Base-by-base conservation (phyloP, 352 stramenopile species). In the Porosira glacialis region DNA sequence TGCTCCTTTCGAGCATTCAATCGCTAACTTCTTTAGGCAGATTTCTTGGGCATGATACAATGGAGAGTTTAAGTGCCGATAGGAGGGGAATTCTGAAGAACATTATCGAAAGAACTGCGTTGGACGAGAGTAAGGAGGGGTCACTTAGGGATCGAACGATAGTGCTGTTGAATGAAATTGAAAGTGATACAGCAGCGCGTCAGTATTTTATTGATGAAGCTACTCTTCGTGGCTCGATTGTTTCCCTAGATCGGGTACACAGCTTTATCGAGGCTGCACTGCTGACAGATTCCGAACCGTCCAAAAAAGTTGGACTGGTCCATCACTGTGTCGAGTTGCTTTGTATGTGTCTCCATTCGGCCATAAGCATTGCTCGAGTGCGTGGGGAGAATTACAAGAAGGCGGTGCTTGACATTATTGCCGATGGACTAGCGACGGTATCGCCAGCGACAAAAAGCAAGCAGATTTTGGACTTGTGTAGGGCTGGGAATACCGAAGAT, bases 71-170 rank as follows among this genome's bases (percentile, higher is more conserved):
- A 19, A 71, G 49, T 51, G 45, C 19, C 11, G 59, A 38, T 35
- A 66, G 45, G 26, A 59, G 44, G 39, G 17, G 15, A n/a, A n/a
- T n/a, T 26, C 56, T 79, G 8, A 67, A 58, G 13, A 48, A 61
- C 30, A 80, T 88, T 27, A 75, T 89, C 58, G 51, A 83, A 41
- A 39, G 65, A 53, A 89, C 79, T 36, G 64, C 79, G 7, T 44
- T 88, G 10, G 61, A 83, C 47, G 50, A 41, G 39, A 13, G 43
- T 26, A 35, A 73, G 38, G 70, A 72, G 22, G 70, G 70, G 43
- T 38, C 41, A 39, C 60, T 87, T 17, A 48, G 70, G 43, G 39
- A 75, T 38, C 68, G 73, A 17, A 56, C 82, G 13, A 60, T 81
- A 22, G 39, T 63, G 31, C 61, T 89, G 48, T 66, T 87, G 30